Conservation (phyloP, 148 eudicot species). For the Chenopodium quinoa region DNA sequence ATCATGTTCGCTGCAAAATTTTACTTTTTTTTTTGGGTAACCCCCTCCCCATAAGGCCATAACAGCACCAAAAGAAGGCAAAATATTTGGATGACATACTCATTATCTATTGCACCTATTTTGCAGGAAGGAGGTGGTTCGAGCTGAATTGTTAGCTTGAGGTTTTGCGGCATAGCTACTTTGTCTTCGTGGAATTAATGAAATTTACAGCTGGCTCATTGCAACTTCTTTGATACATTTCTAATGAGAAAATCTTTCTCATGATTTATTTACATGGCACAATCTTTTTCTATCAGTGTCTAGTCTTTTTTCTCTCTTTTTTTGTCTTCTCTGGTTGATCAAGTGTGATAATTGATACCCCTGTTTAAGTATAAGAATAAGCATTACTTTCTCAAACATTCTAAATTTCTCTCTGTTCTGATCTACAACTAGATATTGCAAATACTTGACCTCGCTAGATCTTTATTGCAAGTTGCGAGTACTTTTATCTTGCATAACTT, state of each 20-base stretch:
- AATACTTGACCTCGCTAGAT: neutral
- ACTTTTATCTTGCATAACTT: no score
- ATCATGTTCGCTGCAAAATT: neutral
- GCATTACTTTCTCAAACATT: neutral
- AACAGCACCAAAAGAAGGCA: neutral
- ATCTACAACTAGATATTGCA: no score
- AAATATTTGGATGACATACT: neutral
- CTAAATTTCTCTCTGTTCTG: no score
- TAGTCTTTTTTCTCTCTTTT: neutral
- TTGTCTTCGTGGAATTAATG: neutral
- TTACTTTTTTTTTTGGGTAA: neutral
- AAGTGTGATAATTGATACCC: neutral
- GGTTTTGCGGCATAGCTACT: conserved; percentile 3
- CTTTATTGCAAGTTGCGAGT: neutral
- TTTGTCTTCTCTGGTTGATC: neutral
- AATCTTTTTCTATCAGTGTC: neutral
- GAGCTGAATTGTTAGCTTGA: conserved; percentile 19
- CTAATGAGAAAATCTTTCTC: neutral
- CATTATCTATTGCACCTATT: neutral
- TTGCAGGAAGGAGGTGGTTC: conserved; percentile 30
- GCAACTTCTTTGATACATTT: neutral
- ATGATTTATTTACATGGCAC: neutral
- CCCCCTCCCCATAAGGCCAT: neutral
- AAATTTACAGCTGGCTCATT: neutral
- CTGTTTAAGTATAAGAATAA: conserved; percentile 2